Base-by-base conservation (phyloP, 805 yeast species). In the Lipomyces spencermartinsiae region DNA sequence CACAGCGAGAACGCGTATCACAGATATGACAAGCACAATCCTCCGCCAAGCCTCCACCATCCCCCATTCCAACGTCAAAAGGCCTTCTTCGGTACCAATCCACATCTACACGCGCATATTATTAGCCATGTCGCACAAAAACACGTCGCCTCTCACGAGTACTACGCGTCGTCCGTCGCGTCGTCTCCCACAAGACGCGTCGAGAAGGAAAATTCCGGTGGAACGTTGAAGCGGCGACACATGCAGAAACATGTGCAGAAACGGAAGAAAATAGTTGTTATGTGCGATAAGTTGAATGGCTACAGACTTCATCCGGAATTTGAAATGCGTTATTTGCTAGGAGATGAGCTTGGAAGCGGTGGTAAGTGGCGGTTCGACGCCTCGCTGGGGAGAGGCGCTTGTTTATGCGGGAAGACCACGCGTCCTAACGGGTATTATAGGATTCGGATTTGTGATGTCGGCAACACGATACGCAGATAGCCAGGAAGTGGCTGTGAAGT, bases 391-490 rank as follows among this genome's bases (percentile, higher is more conserved):
- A n/a, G n/a, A n/a, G 49, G 14, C 19, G 6, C 49, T 16, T 16
- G 3, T 34, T 7, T 37, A 35, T 37, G 33, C 25, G 5, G 16
- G 46, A 25, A 14, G 35, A 8, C 16, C n/a, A n/a, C 10, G 35
- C 55, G 25, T 57, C 16, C 54, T 63, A 58, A 29, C 58, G 22
- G 53, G n/a, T 31, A 22, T 53, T 22, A 16, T 31, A 68, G 72
- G 72, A 4, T 70, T 70, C 46, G 73, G 73, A 6, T 69, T 70
- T 54, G 73, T 70, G 14, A 65, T 70, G 69, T 65, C 73, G 19
- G 73, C 73, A 1, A 62, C 59, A 19, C 60, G 68, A 4, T 35
- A 53, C n/a, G 46, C 56, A 16, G 64, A 63, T 39, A 25, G 53
- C 29, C 53, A 49, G 5, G 67, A 62, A 33, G 70, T 70, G 4